Conservation (phyloP, 2,329 filamentous ascomycete species). For the Botrytis tulipae region DNA sequence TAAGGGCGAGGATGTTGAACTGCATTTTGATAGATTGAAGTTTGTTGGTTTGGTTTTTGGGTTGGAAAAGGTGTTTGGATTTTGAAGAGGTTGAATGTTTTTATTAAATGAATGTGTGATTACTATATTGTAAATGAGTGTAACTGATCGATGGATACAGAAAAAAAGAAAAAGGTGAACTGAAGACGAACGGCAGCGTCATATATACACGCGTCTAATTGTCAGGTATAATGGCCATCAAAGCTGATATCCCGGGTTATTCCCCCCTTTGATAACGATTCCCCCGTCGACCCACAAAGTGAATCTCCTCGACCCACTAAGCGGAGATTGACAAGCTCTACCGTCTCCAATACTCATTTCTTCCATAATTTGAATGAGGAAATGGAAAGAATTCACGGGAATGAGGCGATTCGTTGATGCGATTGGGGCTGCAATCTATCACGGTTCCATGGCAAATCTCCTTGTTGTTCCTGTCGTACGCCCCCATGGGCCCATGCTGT, state of each 20-base stretch:
- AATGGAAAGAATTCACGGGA: neutral
- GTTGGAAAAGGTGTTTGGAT: slow-evolving; percentile 16
- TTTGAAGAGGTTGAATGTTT: slow-evolving; percentile 25
- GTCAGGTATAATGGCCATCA: neutral
- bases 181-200: neutral
- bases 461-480: neutral
- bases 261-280: slow-evolving; percentile 15
- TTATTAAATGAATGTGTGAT: slow-evolving; percentile 24
- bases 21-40: slow-evolving; percentile 38
- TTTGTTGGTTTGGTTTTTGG: slow-evolving; percentile 20
- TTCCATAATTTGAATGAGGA: neutral
- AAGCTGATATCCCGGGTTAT: neutral
- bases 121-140: slow-evolving; percentile 36
- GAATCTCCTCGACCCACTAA: slow-evolving; percentile 11
- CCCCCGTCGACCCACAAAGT: slow-evolving; percentile 9
- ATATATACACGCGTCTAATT: slow-evolving; percentile 21
- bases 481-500: neutral
- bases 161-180: slow-evolving; percentile 22
- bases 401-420: neutral
- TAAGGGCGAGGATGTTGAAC: slow-evolving; percentile 37
- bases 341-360: slow-evolving; percentile 4
- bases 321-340: slow-evolving; percentile 12
- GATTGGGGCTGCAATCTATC: neutral
- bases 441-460: neutral
- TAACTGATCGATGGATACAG: slow-evolving; percentile 35